Percentiles rank a stretch among this genome's conserved stretches.
Evolutionary conservation across 495 filamentous ascomycete species (phyloP).

Genomic region (Pyrenula aspistea): DNA sequence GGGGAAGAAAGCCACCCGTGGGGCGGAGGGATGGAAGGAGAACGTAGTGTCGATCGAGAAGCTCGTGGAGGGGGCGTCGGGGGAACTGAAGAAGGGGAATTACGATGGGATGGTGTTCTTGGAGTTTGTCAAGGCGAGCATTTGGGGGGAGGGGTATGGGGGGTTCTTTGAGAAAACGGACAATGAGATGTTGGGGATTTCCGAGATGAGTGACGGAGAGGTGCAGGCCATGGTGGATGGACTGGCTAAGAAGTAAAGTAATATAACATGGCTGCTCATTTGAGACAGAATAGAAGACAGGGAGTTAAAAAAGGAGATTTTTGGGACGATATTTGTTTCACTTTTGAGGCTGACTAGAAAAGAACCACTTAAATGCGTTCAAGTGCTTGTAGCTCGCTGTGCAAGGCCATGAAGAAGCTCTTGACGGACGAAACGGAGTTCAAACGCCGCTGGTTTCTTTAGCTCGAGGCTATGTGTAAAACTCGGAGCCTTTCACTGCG

Average conservation of each 20-base stretch:
- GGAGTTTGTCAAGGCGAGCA: constrained; percentile 25
- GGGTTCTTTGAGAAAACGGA: constrained; percentile 18
- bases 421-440: no score
- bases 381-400: no score
- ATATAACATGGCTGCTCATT: no score
- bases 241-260: not conserved
- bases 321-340: no score
- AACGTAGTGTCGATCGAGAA: constrained; percentile 21
- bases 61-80: constrained; percentile 27
- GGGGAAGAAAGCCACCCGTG: constrained; percentile 37
- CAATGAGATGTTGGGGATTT: constrained; percentile 29
- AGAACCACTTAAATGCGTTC: no score
- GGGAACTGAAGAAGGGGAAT: constrained; percentile 20
- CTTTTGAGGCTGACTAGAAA: no score
- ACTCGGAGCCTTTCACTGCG: no score
- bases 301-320: no score
- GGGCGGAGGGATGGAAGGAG: constrained; percentile 19
- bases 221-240: constrained; percentile 5
- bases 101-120: constrained; percentile 20
- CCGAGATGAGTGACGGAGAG: constrained; percentile 16
- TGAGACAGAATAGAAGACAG: no score
- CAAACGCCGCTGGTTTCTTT: no score
- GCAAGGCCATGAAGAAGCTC: no score
- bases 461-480: no score
- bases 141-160: constrained; percentile 32